Conservation (phyloP, 352 stramenopile genomes). For the Pythium angustatum region DNA sequence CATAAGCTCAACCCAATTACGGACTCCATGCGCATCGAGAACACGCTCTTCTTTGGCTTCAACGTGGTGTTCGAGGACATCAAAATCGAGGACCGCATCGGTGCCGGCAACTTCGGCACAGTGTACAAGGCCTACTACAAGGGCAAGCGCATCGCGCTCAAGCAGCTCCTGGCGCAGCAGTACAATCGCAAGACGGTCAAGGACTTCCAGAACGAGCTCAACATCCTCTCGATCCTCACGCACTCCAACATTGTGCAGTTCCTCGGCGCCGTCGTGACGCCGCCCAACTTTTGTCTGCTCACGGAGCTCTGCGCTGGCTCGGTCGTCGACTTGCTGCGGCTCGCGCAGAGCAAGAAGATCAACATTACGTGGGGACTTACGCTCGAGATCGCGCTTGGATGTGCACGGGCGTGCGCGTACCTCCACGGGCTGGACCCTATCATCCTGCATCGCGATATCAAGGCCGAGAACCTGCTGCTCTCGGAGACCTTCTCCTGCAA, state of each 20-base stretch:
- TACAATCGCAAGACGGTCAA: conserved; percentile 58
- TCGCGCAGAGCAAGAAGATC: conserved; percentile 65
- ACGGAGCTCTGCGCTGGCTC: conserved; percentile 74
- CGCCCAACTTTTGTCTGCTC: conserved; percentile 73
- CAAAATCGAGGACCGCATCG: conserved; percentile 64
- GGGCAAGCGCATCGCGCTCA: conserved; percentile 71
- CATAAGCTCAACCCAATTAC: conserved; percentile 52
- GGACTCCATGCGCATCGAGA: conserved; percentile 57
- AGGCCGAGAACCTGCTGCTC: conserved; percentile 76
- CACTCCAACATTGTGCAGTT: conserved; percentile 85
- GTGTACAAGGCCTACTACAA: conserved; percentile 83
- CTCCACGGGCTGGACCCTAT: conserved; percentile 61
- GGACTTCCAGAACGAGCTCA: conserved; percentile 81
- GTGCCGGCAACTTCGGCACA: conserved; percentile 71
- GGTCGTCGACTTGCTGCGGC: conserved; percentile 61
- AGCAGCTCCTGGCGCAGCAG: conserved; percentile 57
- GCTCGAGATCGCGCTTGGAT: conserved; percentile 70
- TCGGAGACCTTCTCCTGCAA: conserved; percentile 74
- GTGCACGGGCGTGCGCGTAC: conserved; percentile 64
- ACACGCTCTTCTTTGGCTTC: conserved; percentile 65
- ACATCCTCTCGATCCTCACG: conserved; percentile 79
- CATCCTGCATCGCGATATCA: conserved; percentile 73
- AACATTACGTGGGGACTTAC: conserved; percentile 76
- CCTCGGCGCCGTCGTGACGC: conserved; percentile 63
- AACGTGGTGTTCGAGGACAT: conserved; percentile 72